A percentile compares a stretch with the other conserved stretches of the same genome.
Conservation (phyloP, 2,329 filamentous ascomycete genomes). For the Scedosporium apiospermum region DNA sequence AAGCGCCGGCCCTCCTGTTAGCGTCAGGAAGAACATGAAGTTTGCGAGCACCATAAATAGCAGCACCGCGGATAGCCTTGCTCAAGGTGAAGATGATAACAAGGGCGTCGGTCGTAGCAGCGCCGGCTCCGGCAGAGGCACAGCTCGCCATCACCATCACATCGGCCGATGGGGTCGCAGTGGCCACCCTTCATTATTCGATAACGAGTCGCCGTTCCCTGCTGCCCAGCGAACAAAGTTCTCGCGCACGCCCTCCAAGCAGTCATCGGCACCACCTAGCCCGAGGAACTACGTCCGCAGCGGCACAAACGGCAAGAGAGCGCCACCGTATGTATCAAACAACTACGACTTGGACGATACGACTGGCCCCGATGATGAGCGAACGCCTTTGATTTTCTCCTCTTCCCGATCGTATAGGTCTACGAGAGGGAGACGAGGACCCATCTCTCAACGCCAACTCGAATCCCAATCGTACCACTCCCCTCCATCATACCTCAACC, state of each 20-base stretch:
- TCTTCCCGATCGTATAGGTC: conserved; percentile 49
- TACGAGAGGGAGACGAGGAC: conserved; percentile 46
- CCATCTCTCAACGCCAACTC: conserved; percentile 54
- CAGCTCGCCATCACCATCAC: conserved; percentile 65
- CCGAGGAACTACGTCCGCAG: conserved; percentile 41
- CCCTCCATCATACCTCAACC: conserved; percentile 53
- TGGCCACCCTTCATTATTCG: conserved; percentile 61
- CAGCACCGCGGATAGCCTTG: conserved; percentile 40
- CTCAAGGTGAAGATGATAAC: conserved; percentile 56
- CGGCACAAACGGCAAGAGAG: conserved; percentile 33
- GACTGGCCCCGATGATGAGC: conserved; percentile 73
- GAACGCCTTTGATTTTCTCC: conserved; percentile 63
- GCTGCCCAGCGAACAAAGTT: conserved; percentile 56
- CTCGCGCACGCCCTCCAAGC: conserved; percentile 43
- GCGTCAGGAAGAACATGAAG: conserved; percentile 83
- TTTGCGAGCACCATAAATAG: conserved; percentile 74
- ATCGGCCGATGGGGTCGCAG: conserved; percentile 68
- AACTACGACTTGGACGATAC: conserved; percentile 75
- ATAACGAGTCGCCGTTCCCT: conserved; percentile 70
- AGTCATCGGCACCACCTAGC: conserved; percentile 60
- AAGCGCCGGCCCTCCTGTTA: conserved; percentile 30
- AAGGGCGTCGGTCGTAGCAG: conserved; percentile 52
- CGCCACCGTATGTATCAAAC: conserved; percentile 49
- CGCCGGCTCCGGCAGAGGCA: conserved; percentile 53
- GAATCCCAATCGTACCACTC: conserved; percentile 63